Conservation (phyloP, 805 yeast species). For the Metschnikowia matae region DNA sequence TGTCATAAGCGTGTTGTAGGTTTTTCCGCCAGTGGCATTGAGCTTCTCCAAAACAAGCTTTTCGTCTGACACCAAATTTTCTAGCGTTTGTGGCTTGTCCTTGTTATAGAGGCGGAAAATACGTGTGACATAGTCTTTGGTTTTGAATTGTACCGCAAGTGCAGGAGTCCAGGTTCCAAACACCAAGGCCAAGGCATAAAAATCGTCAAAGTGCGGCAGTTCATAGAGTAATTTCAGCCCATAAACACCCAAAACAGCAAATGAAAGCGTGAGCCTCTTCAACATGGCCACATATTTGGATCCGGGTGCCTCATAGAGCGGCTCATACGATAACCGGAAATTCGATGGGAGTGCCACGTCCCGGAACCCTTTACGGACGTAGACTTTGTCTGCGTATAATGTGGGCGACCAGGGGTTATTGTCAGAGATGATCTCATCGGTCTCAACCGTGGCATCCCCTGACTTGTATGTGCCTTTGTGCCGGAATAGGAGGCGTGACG, state of each 20-base stretch:
- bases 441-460: constrained; percentile 34
- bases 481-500: constrained; percentile 9
- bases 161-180: constrained; percentile 56
- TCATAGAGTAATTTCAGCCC: constrained; percentile 57
- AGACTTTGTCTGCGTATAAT: constrained; percentile 39
- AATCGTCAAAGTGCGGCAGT: constrained; percentile 50
- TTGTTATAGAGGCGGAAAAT: constrained; percentile 67
- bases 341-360: constrained; percentile 48
- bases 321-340: constrained; percentile 52
- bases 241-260: constrained; percentile 56
- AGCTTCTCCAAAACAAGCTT: constrained; percentile 64
- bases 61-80: constrained; percentile 58
- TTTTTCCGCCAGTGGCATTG: constrained; percentile 60
- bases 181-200: constrained; percentile 42
- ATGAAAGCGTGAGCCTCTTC: constrained; percentile 58
- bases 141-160: constrained; percentile 44
- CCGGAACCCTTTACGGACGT: constrained; percentile 35
- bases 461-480: constrained; percentile 20
- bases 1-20: constrained; percentile 57
- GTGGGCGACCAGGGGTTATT: constrained; percentile 48
- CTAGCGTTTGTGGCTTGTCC: constrained; percentile 59
- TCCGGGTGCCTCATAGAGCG: constrained; percentile 63
- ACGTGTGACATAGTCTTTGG: constrained; percentile 65
- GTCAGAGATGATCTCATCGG: constrained; percentile 38
- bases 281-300: constrained; percentile 57